These are phyloP conservation scores for Coemansia sp. DNA, from an alignment of 192 early-diverging fungal species.

Conservation along the genomic window DNA sequence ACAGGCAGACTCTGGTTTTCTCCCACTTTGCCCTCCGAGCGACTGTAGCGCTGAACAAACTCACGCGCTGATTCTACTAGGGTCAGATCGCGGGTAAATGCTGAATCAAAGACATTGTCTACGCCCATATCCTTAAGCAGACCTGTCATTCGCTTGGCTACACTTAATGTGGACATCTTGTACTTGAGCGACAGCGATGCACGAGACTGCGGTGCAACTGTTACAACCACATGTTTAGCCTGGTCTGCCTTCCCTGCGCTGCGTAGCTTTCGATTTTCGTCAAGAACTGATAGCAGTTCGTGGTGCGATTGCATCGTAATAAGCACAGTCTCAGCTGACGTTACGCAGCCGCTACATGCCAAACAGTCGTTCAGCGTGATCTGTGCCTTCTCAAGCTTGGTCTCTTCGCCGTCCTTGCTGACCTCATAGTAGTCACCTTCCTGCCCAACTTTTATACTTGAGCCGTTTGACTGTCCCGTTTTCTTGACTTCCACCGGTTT, in stretches of 20 bases:
- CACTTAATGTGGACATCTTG: conserved; percentile 61
- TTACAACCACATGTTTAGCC: conserved; percentile 66
- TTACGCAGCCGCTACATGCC: conserved; percentile 98
- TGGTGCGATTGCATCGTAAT: conserved; percentile 91
- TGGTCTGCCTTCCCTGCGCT: conserved; percentile 14
- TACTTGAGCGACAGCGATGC: conserved; percentile 92
- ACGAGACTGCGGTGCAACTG: conserved; percentile 84
- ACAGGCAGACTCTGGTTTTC: conserved; percentile 53
- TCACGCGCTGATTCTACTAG: conserved; percentile 81
- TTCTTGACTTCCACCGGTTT: conserved; percentile 87
- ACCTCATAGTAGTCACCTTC: conserved; percentile 91
- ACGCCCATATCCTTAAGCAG: conserved; percentile 82
- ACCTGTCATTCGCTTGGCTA: conserved; percentile 66
- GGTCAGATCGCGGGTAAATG: conserved; percentile 85
- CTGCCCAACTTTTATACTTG: conserved; percentile 70
- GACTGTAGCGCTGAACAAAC: conserved; percentile 76
- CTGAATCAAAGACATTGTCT: conserved; percentile 84
- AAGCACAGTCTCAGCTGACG: conserved; percentile 93
- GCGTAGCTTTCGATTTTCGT: conserved; percentile 36
- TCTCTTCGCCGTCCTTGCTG: conserved; percentile 78
- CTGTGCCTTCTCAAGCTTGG: conserved; percentile 78
- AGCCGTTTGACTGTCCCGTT: conserved; percentile 56
- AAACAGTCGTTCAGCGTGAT: conserved; percentile 96
- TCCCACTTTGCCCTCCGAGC: conserved; percentile 30
- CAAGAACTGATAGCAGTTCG: conserved; percentile 62